Conservation (phyloP, 352 stramenopile species). For the Pythium vanterpoolii region DNA sequence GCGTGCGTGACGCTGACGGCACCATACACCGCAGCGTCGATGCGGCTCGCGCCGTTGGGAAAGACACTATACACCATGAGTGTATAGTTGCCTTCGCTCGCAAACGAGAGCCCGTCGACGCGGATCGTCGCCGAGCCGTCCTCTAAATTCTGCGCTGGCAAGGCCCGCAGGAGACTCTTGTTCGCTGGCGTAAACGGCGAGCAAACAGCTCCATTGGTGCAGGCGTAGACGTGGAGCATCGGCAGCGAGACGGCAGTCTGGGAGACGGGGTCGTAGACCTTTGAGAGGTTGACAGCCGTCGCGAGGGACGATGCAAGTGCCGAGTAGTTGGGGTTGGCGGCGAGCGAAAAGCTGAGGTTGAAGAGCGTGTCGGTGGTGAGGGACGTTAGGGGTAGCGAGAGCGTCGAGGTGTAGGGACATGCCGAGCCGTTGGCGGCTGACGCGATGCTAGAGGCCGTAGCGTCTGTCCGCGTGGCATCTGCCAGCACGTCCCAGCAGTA, state of each 20-base stretch:
- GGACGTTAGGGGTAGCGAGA: conserved; percentile 27
- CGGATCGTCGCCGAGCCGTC: conserved; percentile 24
- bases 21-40: conserved; percentile 44
- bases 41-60: conserved; percentile 37
- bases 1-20: conserved; percentile 27
- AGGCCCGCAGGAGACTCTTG: conserved; percentile 31
- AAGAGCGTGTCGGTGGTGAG: conserved; percentile 19
- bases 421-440: conserved; percentile 29
- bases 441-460: conserved; percentile 31
- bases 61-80: conserved; percentile 43
- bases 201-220: conserved; percentile 29
- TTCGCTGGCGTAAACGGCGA: conserved; percentile 39
- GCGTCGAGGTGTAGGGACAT: conserved; percentile 43
- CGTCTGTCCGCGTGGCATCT: conserved; percentile 6
- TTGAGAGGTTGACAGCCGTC: conserved; percentile 30
- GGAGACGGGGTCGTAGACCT: conserved; percentile 31
- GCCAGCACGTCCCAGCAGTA: conserved; percentile 54
- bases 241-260: conserved; percentile 35
- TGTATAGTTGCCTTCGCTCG: conserved; percentile 39
- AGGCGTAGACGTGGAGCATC: conserved; percentile 42
- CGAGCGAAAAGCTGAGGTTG: conserved; percentile 31
- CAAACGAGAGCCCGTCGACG: conserved; percentile 30
- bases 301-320: neutral
- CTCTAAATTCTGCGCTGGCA: conserved; percentile 34
- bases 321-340: neutral